Evolutionary conservation across 2,329 filamentous ascomycete species (phyloP).

Genomic region (Drechslerella dactyloides): DNA sequence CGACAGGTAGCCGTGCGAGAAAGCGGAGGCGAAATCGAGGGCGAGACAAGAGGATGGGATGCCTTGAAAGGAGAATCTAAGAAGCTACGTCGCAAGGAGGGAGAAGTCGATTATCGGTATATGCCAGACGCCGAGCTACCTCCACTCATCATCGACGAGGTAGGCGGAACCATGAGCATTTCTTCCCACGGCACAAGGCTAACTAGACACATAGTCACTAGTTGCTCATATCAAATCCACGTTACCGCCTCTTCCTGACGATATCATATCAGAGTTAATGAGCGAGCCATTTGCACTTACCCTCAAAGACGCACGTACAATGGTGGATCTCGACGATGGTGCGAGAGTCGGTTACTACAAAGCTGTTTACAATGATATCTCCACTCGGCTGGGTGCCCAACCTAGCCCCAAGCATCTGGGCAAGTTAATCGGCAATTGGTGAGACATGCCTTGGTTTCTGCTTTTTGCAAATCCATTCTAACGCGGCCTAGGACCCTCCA

Average conservation of each 20-base stretch:
- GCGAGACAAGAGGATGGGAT: conserved; percentile 93
- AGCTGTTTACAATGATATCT: conserved; percentile 24
- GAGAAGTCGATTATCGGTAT: conserved; percentile 95
- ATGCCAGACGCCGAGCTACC: conserved; percentile 95
- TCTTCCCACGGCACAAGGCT: conserved; percentile 45
- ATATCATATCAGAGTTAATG: conserved; percentile 69
- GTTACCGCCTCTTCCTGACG: conserved; percentile 75
- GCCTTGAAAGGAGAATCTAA: conserved; percentile 82
- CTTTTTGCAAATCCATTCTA: background rate
- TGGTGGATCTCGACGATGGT: conserved; percentile 78
- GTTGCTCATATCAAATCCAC: conserved; percentile 68
- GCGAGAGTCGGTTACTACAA: conserved; percentile 76
- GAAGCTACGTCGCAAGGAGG: conserved; percentile 86
- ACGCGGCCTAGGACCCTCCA: conserved; percentile 60
- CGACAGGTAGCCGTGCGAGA: conserved; percentile 84
- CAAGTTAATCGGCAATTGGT: conserved; percentile 67
- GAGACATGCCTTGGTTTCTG: conserved; percentile 49
- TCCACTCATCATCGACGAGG: conserved; percentile 74
- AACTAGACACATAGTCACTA: conserved; percentile 62
- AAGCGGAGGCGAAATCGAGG: conserved; percentile 73
- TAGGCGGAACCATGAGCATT: conserved; percentile 50
- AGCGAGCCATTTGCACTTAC: conserved; percentile 70
- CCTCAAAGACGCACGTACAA: conserved; percentile 79
- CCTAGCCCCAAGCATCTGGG: conserved; percentile 57
- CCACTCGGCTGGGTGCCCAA: conserved; percentile 51